phyloP scores from a whole-genome alignment of 2,329 filamentous ascomycete genomes.

The Aspergillus neotritici region DNA sequence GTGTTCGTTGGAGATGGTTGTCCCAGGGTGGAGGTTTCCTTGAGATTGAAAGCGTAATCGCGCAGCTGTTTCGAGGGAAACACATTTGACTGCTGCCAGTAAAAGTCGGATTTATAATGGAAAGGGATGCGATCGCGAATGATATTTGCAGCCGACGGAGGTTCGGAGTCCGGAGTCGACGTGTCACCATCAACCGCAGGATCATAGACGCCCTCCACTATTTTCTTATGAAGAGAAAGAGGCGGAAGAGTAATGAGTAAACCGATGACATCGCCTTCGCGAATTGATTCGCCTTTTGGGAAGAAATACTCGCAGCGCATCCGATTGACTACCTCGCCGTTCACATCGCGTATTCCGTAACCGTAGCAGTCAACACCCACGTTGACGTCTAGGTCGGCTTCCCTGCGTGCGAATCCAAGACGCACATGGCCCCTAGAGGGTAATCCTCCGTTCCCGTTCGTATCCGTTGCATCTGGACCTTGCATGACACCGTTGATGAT shows the following conservation, averaged over 20 bases:
- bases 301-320: constrained; percentile 91
- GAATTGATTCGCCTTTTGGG: constrained; percentile 68
- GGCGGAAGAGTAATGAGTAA: constrained; percentile 87
- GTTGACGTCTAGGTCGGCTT: constrained; percentile 45
- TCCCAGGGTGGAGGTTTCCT: constrained; percentile 42
- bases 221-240: constrained; percentile 76
- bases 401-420: constrained; percentile 44
- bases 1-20: constrained; percentile 54
- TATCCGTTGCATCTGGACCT: constrained; percentile 15
- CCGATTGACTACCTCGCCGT: constrained; percentile 87
- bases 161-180: constrained; percentile 25
- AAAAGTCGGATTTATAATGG: constrained; percentile 85
- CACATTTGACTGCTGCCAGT: constrained; percentile 65
- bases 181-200: constrained; percentile 63
- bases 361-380: constrained; percentile 93
- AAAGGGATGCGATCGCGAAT: constrained; percentile 94
- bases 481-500: constrained; percentile 63
- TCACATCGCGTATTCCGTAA: constrained; percentile 84
- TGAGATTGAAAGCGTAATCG: constrained; percentile 51
- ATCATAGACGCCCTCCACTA: constrained; percentile 83
- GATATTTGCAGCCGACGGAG: constrained; percentile 66
- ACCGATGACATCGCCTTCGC: constrained; percentile 89
- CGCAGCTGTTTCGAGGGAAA: constrained; percentile 83
- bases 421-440: constrained; percentile 42
- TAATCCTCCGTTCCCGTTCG: constrained; percentile 17